A percentile compares a stretch with the other conserved stretches of the same genome.
These are phyloP conservation scores for Leishmania tropica DNA, from an alignment of 208 protist species.

Conservation along the genomic window DNA sequence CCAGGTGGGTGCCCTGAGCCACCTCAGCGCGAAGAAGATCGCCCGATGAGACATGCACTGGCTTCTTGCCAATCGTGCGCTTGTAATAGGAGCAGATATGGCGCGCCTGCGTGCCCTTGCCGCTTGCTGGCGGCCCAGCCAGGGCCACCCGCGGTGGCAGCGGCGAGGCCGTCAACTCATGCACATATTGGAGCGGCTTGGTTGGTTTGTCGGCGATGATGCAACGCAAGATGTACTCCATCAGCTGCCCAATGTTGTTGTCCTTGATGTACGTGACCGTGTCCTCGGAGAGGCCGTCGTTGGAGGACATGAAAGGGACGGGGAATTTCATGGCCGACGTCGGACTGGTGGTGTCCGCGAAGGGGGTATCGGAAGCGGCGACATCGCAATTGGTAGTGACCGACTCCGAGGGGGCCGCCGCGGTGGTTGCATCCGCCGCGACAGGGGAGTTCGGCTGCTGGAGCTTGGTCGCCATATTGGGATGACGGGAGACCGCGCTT, in stretches of 20 bases:
- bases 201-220: constrained; percentile 74
- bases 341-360: background rate
- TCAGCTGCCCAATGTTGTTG: constrained; percentile 73
- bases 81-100: constrained; percentile 60
- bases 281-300: constrained; percentile 58
- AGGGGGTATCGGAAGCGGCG: background rate
- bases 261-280: constrained; percentile 75
- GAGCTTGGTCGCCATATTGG: background rate
- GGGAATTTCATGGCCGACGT: background rate
- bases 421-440: background rate
- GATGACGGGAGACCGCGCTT: background rate
- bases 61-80: constrained; percentile 30
- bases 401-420: background rate
- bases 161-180: constrained; percentile 47
- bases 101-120: constrained; percentile 81
- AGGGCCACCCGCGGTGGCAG: constrained; percentile 79
- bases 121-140: constrained; percentile 77
- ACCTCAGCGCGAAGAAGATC: constrained; percentile 85
- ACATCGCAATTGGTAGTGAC: background rate
- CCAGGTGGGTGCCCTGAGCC: constrained; percentile 49
- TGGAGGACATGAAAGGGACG: constrained; percentile 28
- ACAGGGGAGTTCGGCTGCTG: background rate
- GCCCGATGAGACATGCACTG: constrained; percentile 87
- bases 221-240: constrained; percentile 81
- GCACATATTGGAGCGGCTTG: constrained; percentile 62